These are phyloP conservation scores for Calonectria leucothoes DNA, from an alignment of 2,329 filamentous ascomycete species.

Conservation along the genomic window DNA sequence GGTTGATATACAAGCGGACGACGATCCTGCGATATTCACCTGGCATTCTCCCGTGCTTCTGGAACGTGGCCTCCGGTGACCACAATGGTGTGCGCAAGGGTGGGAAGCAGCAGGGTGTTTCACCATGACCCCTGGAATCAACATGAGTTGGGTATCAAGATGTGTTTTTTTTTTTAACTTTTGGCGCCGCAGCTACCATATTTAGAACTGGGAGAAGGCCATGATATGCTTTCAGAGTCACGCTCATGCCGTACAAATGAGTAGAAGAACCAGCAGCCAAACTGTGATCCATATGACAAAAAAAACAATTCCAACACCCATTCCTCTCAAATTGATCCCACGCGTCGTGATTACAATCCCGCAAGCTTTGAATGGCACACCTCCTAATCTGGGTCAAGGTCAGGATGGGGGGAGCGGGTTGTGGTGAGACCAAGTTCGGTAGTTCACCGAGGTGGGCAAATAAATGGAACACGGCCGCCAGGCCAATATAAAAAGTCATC, in stretches of 20 bases:
- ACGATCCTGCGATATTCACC: not conserved
- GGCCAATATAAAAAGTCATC: conserved; percentile 3
- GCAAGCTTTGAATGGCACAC: not conserved
- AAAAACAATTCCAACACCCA: not conserved
- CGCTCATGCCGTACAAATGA: not conserved
- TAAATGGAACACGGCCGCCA: not conserved
- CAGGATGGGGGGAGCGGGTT: not conserved
- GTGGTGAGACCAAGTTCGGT: conserved; percentile 13
- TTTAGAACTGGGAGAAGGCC: not conserved
- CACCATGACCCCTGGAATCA: not conserved
- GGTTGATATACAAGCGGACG: not conserved
- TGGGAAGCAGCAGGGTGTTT: not conserved
- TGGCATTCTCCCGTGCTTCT: conserved; percentile 19
- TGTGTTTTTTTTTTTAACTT: not conserved
- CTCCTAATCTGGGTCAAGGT: not conserved
- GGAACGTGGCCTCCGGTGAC: not conserved
- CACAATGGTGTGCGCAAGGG: not conserved
- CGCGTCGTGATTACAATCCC: not conserved
- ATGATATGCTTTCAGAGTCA: not conserved
- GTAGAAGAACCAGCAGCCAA: not conserved
- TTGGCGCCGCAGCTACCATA: not conserved
- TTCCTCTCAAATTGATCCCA: not conserved
- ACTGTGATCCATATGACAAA: not conserved
- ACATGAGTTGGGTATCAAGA: not conserved
- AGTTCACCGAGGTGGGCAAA: conserved; percentile 18